Evolutionary conservation across 169 alveolate species (phyloP), one percentile per base, ranked within the genome.

Genomic region (Besnoitia besnoiti): DNA sequence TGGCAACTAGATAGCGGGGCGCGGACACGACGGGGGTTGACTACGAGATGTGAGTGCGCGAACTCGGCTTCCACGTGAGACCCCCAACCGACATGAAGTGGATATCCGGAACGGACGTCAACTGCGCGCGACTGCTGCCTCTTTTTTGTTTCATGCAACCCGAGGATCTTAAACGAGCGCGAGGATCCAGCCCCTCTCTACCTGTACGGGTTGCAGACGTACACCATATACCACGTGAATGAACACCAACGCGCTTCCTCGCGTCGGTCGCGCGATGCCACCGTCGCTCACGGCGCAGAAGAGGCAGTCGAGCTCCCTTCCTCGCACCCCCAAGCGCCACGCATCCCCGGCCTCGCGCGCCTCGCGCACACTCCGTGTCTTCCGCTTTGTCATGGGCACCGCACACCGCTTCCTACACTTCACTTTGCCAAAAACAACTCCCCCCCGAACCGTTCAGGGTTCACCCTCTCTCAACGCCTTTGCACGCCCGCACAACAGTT

Each of bases 51-150:
- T 55, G 67, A 55, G 12, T 55, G 67, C 67, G 67, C 67, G 67
- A 55, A 55, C 67, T 55, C 30, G 67, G 67, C 67, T 55, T 55
- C 67, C 67, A 55, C 30, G 67, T 19, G 3, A 55, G 24, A 55
- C 67, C 67, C 67, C 67, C 59, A 55, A 55, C 67, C 67, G 67
- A 55, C 67, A 55, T n/a, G 67, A 55, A 10, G 67, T 55, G 67
- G 67, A 55, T 21, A 55, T 55, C 67, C 67, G 67, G 30, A 55
- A 3, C 67, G 67, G 67, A 55, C 67, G 12, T 55, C 67, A 8
- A 55, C 67, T 55, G 67, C 67, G 67, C 67, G 67, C 67, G 67
- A 10, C 12, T 55, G 67, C 27, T 55, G 67, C 1, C 59, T 49
- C 16, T 49, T 55, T 55, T n/a, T 55, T 3, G 12, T n/a, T 19